Conservation (phyloP, 495 filamentous ascomycete species). For the Penicillium fimorum region DNA sequence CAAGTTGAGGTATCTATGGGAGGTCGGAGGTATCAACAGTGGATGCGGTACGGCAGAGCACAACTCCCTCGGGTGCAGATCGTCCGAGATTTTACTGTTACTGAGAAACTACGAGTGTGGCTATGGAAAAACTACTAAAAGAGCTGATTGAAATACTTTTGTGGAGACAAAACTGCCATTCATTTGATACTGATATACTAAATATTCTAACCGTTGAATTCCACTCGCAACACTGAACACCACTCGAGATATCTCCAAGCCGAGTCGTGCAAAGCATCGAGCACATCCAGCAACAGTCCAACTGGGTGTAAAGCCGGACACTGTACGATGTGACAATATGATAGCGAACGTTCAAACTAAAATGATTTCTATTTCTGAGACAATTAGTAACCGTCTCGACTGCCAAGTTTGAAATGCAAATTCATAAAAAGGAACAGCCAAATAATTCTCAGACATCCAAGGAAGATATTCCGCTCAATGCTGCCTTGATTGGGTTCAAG, state of each 20-base stretch:
- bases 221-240: neutral
- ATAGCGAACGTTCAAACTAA: neutral
- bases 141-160: neutral
- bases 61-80: slow-evolving; percentile 23
- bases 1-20: slow-evolving; percentile 2
- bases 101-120: neutral
- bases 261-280: neutral
- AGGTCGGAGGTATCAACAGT: slow-evolving; percentile 6
- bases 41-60: slow-evolving; percentile 33
- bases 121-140: neutral
- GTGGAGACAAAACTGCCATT: neutral
- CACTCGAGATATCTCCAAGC: neutral
- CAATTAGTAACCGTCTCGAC: slow-evolving; percentile 23
- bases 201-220: neutral
- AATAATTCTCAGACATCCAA: slow-evolving; percentile 51
- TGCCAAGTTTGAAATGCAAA: slow-evolving; percentile 8
- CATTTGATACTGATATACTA: slow-evolving; percentile 1
- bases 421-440: slow-evolving; percentile 26
- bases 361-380: slow-evolving; percentile 18
- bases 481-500: slow-evolving; percentile 48
- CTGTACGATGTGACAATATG: neutral
- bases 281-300: neutral
- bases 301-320: neutral
- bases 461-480: slow-evolving; percentile 50
- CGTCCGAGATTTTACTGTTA: slow-evolving; percentile 3